Evolutionary conservation across 2,329 filamentous ascomycete species (phyloP).

Genomic region (Exserohilum rostratum): DNA sequence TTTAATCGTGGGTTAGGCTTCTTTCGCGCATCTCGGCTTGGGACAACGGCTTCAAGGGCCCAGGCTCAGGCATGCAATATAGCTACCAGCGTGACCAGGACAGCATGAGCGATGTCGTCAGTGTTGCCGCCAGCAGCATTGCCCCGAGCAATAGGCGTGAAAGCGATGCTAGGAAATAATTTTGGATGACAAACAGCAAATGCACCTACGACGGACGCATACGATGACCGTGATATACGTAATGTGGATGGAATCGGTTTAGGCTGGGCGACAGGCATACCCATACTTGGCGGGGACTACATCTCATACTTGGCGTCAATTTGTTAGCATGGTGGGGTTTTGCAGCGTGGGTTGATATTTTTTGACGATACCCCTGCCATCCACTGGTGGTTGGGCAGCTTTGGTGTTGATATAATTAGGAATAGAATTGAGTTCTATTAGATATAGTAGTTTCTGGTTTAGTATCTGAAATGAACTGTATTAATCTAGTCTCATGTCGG

Average conservation of each 20-base stretch:
- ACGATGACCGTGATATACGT: not conserved
- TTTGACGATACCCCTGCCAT: conserved; percentile 18
- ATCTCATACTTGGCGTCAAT: conserved; percentile 4
- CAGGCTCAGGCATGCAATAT: conserved; percentile 22
- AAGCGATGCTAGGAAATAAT: conserved; percentile 9
- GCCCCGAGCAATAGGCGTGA: conserved; percentile 15
- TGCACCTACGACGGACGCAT: not conserved
- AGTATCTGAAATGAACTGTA: too few species aligned
- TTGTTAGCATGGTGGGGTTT: not conserved
- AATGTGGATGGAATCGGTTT: conserved; percentile 1
- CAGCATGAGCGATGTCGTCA: conserved; percentile 25
- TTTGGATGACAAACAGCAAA: not conserved
- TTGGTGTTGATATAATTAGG: conserved; percentile 1
- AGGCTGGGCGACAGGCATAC: not conserved
- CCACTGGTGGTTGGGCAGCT: conserved; percentile 14
- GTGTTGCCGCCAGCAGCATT: conserved; percentile 14
- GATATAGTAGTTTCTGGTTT: too few species aligned
- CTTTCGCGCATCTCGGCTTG: conserved; percentile 42
- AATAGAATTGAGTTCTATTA: not conserved
- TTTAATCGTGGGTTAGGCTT: conserved; percentile 38
- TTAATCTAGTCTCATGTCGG: too few species aligned
- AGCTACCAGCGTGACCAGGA: conserved; percentile 30
- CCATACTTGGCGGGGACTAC: too few species aligned
- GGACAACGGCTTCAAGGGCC: conserved; percentile 43
- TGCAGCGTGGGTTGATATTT: not conserved